phyloP scores from a whole-genome alignment of 208 protist species.

The Acanthamoeba triangularis region DNA sequence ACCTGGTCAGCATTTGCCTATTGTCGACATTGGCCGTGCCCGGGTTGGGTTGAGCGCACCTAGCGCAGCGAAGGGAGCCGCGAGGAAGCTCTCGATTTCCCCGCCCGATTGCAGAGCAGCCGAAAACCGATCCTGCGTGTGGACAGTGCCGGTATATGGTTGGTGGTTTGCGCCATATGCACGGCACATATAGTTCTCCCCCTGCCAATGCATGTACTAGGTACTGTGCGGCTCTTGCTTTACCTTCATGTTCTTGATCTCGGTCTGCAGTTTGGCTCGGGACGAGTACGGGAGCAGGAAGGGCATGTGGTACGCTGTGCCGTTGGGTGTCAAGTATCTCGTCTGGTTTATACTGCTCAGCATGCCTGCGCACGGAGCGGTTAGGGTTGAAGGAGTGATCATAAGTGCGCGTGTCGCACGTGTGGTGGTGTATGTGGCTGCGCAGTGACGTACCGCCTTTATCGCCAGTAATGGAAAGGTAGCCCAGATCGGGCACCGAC shows the following conservation, averaged over 20 bases:
- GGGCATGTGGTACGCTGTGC: not conserved
- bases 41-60: not conserved
- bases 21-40: not conserved
- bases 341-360: not conserved
- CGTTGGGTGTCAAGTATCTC: not conserved
- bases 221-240: not conserved
- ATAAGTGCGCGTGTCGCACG: not conserved
- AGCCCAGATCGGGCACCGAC: slow-evolving; percentile 22
- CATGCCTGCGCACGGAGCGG: not conserved
- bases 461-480: not conserved
- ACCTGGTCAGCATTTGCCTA: not conserved
- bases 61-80: not conserved
- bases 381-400: no score
- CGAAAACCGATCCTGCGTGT: not conserved
- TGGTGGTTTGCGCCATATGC: not conserved
- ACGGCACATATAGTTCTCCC: no score
- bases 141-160: not conserved
- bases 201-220: not conserved
- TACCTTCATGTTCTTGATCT: slow-evolving; percentile 27
- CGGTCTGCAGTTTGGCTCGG: not conserved
- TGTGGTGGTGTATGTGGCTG: not conserved
- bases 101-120: not conserved
- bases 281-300: not conserved
- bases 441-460: not conserved
- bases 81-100: not conserved